Conservation (phyloP, 805 yeast species). For the Candida sithepensis region DNA sequence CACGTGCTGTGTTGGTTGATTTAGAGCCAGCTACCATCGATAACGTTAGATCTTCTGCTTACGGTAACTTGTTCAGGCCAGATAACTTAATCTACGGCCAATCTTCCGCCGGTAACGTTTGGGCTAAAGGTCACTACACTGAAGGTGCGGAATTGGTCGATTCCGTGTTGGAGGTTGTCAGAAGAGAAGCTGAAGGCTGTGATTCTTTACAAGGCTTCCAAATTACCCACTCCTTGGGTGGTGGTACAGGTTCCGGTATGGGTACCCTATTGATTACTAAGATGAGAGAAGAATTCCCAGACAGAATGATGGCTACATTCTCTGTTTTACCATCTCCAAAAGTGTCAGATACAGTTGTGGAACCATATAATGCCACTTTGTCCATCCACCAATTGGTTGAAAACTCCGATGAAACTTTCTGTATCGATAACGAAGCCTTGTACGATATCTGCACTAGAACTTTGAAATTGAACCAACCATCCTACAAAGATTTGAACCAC, state of each 20-base stretch:
- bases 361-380: slow-evolving; percentile 90
- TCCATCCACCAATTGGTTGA: slow-evolving; percentile 91
- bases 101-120: slow-evolving; percentile 90
- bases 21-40: slow-evolving; percentile 94
- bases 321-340: slow-evolving; percentile 91
- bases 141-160: slow-evolving; percentile 95
- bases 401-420: slow-evolving; percentile 88
- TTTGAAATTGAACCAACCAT: slow-evolving; percentile 74
- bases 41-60: slow-evolving; percentile 71
- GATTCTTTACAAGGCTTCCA: slow-evolving; percentile 95
- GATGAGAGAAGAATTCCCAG: slow-evolving; percentile 90
- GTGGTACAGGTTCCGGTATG: slow-evolving; percentile 98
- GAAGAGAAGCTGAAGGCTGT: slow-evolving; percentile 92
- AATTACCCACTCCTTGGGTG: slow-evolving; percentile 76
- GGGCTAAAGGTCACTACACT: slow-evolving; percentile 97
- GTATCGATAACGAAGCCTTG: slow-evolving; percentile 91
- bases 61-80: slow-evolving; percentile 86
- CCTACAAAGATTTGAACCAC: slow-evolving; percentile 72
- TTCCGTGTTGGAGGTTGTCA: slow-evolving; percentile 80
- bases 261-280: slow-evolving; percentile 84
- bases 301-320: slow-evolving; percentile 94
- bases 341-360: slow-evolving; percentile 90
- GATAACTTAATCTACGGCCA: slow-evolving; percentile 88
- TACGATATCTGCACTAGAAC: slow-evolving; percentile 87
- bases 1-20: slow-evolving; percentile 89